A percentile compares a stretch with the other conserved stretches of the same genome.
These are phyloP conservation scores for Spergularia azorica DNA, from an alignment of 179 eudicot species.

Conservation along the genomic window DNA sequence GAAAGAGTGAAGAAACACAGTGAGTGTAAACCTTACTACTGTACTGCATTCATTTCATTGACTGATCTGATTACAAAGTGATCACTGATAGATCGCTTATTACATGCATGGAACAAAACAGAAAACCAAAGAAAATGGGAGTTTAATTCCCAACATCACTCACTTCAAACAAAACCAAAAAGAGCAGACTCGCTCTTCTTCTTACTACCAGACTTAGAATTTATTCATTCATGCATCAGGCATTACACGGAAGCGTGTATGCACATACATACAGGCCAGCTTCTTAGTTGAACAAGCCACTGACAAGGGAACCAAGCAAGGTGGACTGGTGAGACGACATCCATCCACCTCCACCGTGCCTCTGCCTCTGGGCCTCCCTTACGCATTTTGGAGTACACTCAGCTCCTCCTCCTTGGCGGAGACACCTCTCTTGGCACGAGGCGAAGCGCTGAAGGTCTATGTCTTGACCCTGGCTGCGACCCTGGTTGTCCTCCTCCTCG, in stretches of 20 bases:
- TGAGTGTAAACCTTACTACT: neutral
- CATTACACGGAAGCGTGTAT: neutral
- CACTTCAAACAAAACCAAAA: neutral
- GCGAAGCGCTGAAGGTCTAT: neutral
- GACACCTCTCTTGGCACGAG: neutral
- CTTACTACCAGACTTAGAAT: neutral
- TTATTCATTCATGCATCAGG: neutral
- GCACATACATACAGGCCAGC: neutral
- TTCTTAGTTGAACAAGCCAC: conserved; percentile 13
- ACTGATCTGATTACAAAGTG: neutral
- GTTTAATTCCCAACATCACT: neutral
- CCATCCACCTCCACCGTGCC: neutral
- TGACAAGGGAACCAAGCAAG: conserved; percentile 15
- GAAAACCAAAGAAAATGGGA: neutral
- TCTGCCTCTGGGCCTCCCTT: neutral
- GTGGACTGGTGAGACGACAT: neutral
- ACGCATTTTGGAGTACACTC: neutral
- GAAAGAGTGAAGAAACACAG: no score
- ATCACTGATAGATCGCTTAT: neutral
- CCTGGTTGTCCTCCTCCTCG: conserved; percentile 1
- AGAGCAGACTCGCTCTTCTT: neutral
- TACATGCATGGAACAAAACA: neutral
- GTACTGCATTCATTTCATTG: neutral
- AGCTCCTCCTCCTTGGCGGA: neutral
- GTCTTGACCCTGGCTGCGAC: neutral